Base-by-base conservation (phyloP, 1,284 basidiomycete species). In the Taiwanofungus camphoratus region DNA sequence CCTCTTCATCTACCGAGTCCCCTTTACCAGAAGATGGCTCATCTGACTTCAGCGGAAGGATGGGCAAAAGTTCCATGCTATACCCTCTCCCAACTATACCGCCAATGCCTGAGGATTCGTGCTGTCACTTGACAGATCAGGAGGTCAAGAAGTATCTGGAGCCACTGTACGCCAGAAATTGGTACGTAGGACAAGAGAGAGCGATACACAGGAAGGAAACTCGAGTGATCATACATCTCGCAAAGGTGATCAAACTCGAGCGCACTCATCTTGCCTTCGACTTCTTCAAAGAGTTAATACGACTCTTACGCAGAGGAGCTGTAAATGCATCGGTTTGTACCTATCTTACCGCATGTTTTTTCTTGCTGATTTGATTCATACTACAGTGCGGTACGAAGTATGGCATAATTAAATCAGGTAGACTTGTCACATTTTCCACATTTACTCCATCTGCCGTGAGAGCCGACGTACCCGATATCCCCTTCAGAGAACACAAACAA, bases 351-450 rank as follows among this genome's bases (percentile, higher is more conserved):
- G n/a, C n/a, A n/a, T n/a, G n/a, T n/a, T n/a, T n/a, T n/a, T n/a
- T 29, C 2, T 36, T 19, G 5, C 24, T 38, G 11, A 38, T 18
- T 21, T 24, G 16, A 4, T 35, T 11, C 3, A 30, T 19, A 19
- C 7, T 16, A 5, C 9, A 42, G 41, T 12, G n/a, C 19, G 41
- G 24, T 20, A 36, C 41, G 22, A 36, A 29, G 27, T 42, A 19
- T 26, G 36, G 15, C 5, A 23, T 36, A 3, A n/a, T 16, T 8
- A 20, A 15, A 11, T n/a, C 19, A 13, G 31, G 19, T 13, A 35
- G 11, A n/a, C 9, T 3, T 1, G 15, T 42, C 19, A 24, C 5
- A 3, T 42, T 42, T 21, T 20, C 16, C 16, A 42, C 41, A 16
- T 27, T 15, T 26, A 36, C 41, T 2, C 12, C 23, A 22, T 3